phyloP scores from a whole-genome alignment of 2,329 filamentous ascomycete species.

The Tympanopsis confertula region DNA sequence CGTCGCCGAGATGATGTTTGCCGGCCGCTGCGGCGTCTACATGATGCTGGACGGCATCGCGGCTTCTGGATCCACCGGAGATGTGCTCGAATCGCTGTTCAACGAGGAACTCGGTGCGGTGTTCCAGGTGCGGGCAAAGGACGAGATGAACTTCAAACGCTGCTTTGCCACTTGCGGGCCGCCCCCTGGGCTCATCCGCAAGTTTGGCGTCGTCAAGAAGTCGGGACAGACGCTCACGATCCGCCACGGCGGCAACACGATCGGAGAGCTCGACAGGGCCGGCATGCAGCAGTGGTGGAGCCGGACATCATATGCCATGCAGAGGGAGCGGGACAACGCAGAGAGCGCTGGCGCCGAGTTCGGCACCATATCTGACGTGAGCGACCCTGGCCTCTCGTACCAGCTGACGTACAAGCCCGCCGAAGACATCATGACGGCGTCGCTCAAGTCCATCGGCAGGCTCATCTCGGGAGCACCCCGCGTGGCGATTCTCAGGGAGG shows the following conservation, averaged over 20 bases:
- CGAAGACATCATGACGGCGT: conserved; percentile 59
- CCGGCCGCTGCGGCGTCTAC: conserved; percentile 78
- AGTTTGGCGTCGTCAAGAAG: conserved; percentile 63
- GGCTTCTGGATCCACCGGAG: conserved; percentile 46
- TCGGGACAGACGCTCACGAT: conserved; percentile 68
- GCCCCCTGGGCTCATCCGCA: conserved; percentile 69
- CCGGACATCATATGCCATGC: conserved; percentile 80
- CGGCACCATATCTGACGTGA: conserved; percentile 59
- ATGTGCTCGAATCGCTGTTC: conserved; percentile 71
- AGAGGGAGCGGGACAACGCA: conserved; percentile 79
- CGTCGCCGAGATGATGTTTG: conserved; percentile 95
- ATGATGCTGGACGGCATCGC: conserved; percentile 68
- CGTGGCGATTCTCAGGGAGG: conserved; percentile 87
- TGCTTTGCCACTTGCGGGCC: conserved; percentile 87
- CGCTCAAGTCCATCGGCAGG: conserved; percentile 38
- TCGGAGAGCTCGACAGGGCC: conserved; percentile 59
- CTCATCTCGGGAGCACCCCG: conserved; percentile 50
- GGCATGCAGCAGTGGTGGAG: conserved; percentile 82
- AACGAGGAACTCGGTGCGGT: conserved; percentile 93
- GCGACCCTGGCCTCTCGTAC: conserved; percentile 75
- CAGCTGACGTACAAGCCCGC: conserved; percentile 69
- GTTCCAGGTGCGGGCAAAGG: conserved; percentile 80
- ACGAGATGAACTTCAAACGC: conserved; percentile 75
- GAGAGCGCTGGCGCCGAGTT: conserved; percentile 76
- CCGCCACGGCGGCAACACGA: conserved; percentile 54